Conservation (phyloP, 495 filamentous ascomycete species). For the Aspergillus baeticus region DNA sequence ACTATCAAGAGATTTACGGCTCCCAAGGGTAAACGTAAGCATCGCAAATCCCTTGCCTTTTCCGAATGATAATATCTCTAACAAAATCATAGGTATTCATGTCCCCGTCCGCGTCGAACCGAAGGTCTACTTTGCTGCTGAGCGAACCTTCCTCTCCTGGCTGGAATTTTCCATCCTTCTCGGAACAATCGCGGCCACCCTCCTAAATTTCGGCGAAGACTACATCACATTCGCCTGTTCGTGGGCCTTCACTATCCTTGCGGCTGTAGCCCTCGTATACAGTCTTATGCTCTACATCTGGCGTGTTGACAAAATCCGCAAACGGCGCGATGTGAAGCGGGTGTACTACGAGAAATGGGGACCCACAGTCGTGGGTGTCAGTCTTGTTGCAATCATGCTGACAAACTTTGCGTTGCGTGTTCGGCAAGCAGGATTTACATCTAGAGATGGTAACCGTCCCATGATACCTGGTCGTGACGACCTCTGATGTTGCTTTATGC, state of each 20-base stretch:
- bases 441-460: constrained; percentile 2
- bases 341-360: constrained; percentile 87
- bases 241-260: constrained; percentile 78
- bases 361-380: constrained; percentile 73
- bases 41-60: neutral
- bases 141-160: constrained; percentile 95
- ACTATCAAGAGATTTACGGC: constrained; percentile 72
- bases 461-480: constrained; percentile 4
- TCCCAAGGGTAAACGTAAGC: constrained; percentile 78
- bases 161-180: constrained; percentile 96
- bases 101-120: constrained; percentile 95
- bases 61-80: constrained; percentile 2
- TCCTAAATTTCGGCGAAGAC: constrained; percentile 81
- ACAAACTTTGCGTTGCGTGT: constrained; percentile 66
- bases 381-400: constrained; percentile 68
- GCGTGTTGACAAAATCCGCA: constrained; percentile 78
- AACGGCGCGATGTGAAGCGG: constrained; percentile 68
- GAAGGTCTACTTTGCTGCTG: constrained; percentile 95
- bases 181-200: constrained; percentile 82
- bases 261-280: constrained; percentile 72
- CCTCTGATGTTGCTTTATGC: constrained; percentile 5
- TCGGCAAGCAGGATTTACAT: constrained; percentile 34
- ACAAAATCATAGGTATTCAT: constrained; percentile 65
- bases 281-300: constrained; percentile 80
- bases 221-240: constrained; percentile 61